phyloP scores from a whole-genome alignment of 495 filamentous ascomycete species.

The Hyaloscypha finlandica region DNA sequence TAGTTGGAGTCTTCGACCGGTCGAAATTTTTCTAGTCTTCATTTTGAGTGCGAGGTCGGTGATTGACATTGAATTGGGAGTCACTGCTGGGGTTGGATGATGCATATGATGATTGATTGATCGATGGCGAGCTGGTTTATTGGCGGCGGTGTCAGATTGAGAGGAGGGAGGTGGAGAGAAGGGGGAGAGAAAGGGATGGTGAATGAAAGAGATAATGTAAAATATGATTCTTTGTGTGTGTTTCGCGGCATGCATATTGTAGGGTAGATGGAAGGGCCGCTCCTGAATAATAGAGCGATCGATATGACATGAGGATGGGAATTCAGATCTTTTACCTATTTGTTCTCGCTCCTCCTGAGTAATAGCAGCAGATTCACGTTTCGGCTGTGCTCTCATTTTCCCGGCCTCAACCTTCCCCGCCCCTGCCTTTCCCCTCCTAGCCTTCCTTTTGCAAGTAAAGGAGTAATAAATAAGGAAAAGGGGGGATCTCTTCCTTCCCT shows the following conservation, averaged over 20 bases:
- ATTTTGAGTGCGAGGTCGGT: not conserved
- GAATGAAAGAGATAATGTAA: constrained; percentile 3
- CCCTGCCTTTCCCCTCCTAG: too few relatives aligned
- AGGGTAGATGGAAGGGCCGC: constrained; percentile 1
- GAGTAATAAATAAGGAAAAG: too few relatives aligned
- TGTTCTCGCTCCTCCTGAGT: not conserved
- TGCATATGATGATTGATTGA: not conserved
- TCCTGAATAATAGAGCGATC: not conserved
- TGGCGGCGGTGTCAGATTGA: not conserved
- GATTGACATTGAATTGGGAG: not conserved
- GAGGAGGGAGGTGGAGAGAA: not conserved
- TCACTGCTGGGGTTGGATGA: not conserved
- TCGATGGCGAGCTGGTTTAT: not conserved
- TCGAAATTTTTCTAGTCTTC: not conserved
- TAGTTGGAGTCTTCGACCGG: not conserved
- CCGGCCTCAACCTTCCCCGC: too few relatives aligned
- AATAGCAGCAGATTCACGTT: too few relatives aligned
- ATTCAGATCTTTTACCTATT: not conserved
- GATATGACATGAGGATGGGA: not conserved
- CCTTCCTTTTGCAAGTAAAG: too few relatives aligned
- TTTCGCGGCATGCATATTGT: constrained; percentile 3
- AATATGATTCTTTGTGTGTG: constrained; percentile 5
- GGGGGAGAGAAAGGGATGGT: not conserved
- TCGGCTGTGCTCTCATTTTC: too few relatives aligned
- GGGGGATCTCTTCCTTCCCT: too few relatives aligned